Evolutionary conservation across 2,329 filamentous ascomycete species (phyloP), one percentile per base, ranked within the genome.

Genomic region (Phialocephala subalpina): DNA sequence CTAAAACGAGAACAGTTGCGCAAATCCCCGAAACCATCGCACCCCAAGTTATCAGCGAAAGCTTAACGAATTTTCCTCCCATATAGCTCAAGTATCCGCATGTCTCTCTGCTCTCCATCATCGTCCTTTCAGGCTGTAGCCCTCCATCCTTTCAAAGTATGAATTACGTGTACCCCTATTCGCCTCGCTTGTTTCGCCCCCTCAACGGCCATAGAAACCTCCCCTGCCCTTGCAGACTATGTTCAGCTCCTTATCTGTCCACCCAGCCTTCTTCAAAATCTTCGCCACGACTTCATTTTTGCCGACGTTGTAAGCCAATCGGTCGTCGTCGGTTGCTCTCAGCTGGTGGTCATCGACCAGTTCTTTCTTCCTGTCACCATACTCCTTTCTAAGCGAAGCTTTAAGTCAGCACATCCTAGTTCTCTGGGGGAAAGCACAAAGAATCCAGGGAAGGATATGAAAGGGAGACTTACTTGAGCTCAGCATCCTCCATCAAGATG

Each of bases 401-500:
- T 29, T 22, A 1, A 3, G 25, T 53, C 14, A 53, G 49, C 27
- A 49, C 7, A 49, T 6, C 2, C 11, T 22, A 8, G 9, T 7
- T 25, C 25, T 20, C 7, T 25, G 1, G 6, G 18, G 11, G 20
- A 49, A 20, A 49, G 45, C 7, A 20, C 18, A 22, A 4, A 18
- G n/a, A 3, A 49, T 49, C 18, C 45, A 22, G 5, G 18, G 18
- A 22, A 18, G 4, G 18, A 22, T 22, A 11, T 16, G 12, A 49
- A 22, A 22, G 45, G 29, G 18, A 33, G 18, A 33, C 8, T 29
- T 18, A 53, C 49, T 25, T 69, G 20, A 82, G 67, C 1, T 66
- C 71, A 1, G 36, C 33, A 64, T 81, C 71, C 2, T 65, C 45
- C 2, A 75, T 66, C 20, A 81, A 71, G 1, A 77, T 74, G 49